Base-by-base conservation (phyloP, 495 filamentous ascomycete genomes). In the Penicillium odoratum region DNA sequence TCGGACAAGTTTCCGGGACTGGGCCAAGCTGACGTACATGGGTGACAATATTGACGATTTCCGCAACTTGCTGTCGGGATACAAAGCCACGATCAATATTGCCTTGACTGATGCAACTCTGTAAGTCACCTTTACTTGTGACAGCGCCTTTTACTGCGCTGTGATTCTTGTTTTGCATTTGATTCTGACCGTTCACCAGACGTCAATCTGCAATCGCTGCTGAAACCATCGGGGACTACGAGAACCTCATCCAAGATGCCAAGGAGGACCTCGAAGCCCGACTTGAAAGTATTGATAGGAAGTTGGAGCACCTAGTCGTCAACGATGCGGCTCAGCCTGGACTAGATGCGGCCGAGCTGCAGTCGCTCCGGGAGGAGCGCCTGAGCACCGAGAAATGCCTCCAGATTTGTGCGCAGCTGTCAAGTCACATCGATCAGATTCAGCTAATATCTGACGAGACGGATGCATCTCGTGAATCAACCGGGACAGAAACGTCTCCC, bases 331-430 rank as follows among this genome's bases (percentile, higher is more conserved):
- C 16, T 38, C 44, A 44, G 11, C 63, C 64, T 18, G 46, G 53
- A 48, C 11, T 64, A 58, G 69, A 75, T 60, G 51, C 60, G n/a
- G 60, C 40, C 4, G 70, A 75, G 57, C 55, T 69, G 33, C 65
- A 59, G 42, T 62, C 58, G 31, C 62, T 76, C 54, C 58, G 68
- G 59, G 72, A 76, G 31, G 75, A 80, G 60, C 71, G 67, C 51
- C 44, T 64, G 33, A 75, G 72, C 52, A 74, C 74, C 36, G 59
- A 78, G 61, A 68, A 77, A 55, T 77, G 74, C 58, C 73, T 80
- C 45, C 56, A 68, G 53, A 77, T 80, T 45, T 78, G 74, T 63
- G 56, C 66, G 29, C 57, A 71, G 47, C 53, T 77, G 33, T 74
- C 69, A 9, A 59, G 58, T 15, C 70, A 77, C 34, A 70, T 78